A percentile compares a stretch with the other conserved stretches of the same genome.
These are phyloP conservation scores for Fusarium goolgardi DNA, from an alignment of 2,329 filamentous ascomycete species.

Conservation along the genomic window DNA sequence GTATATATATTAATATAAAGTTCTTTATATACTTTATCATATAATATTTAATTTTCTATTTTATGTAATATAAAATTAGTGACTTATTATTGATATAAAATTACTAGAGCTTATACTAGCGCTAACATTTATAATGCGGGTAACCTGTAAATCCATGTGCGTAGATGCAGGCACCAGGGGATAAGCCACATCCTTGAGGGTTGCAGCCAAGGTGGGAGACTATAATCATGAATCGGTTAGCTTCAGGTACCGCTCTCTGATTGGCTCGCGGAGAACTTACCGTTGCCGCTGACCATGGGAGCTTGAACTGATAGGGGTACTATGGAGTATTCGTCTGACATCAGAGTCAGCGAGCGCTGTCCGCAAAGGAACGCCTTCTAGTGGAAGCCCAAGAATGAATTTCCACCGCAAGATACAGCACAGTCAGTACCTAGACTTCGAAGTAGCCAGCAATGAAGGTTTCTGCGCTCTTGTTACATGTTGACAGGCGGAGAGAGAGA, in stretches of 20 bases:
- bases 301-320: conserved; percentile 20
- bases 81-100: no score
- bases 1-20: no score
- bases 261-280: conserved; percentile 54
- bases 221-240: conserved; percentile 47
- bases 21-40: no score
- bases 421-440: background rate
- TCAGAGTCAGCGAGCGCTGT: conserved; percentile 25
- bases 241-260: conserved; percentile 54
- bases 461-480: background rate
- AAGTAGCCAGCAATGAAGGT: background rate
- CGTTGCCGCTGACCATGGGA: conserved; percentile 30
- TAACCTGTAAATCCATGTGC: conserved; percentile 30
- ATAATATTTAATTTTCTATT: no score
- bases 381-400: conserved; percentile 4
- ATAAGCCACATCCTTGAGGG: conserved; percentile 29
- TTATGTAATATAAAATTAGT: no score
- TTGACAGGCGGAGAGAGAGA: background rate
- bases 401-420: background rate
- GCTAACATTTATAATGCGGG: no score
- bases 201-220: conserved; percentile 28
- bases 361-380: conserved; percentile 25
- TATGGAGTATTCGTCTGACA: background rate
- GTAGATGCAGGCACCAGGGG: conserved; percentile 18
- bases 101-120: no score